Base-by-base conservation (phyloP, 140 eudicot genomes). In the Bidens hawaiensis region DNA sequence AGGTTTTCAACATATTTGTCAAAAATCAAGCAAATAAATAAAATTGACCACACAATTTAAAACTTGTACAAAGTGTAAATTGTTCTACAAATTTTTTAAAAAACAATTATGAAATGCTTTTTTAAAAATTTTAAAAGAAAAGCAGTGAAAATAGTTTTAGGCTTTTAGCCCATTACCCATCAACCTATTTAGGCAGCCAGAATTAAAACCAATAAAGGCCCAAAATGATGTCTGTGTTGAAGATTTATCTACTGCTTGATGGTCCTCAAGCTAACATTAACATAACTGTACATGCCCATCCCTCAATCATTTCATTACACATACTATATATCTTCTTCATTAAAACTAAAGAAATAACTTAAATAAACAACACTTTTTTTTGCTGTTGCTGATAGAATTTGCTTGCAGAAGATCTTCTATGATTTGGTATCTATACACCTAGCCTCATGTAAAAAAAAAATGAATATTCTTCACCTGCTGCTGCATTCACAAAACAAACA, bases 371-470 rank as follows among this genome's bases (percentile, higher is more conserved):
- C 25, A 60, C 12, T 28, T 11, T 52, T 52, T n/a, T n/a, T n/a
- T n/a, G n/a, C 65, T 54, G 59, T 72, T 71, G 64, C 70, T 71
- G 70, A 46, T 59, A 48, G 58, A 45, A 47, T 47, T 59, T 69
- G 51, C 67, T 67, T 68, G 66, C 36, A 54, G 64, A 42, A 54
- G 64, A 42, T 68, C 65, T 69, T 68, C 65, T 69, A 69, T 69
- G 67, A 6, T 57, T 46, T 21, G 50, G 77, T 63, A 63, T 72
- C 77, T 72, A 72, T 72, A 72, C 71, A 72, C 71, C 77, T 72
- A 72, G 18, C 11, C 71, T 72, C 77, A 72, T 72, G 77, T 72
- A 72, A 66, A 53, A 63, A 53, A 53, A 66, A 53, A 63, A 53
- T 41, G 14, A 53, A 63, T 63, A 63, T 23, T 31, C 71, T 60